Evolutionary conservation across 2,329 filamentous ascomycete species (phyloP), one percentile per base, ranked within the genome.

Genomic region (Phyllosticta citriasiana): DNA sequence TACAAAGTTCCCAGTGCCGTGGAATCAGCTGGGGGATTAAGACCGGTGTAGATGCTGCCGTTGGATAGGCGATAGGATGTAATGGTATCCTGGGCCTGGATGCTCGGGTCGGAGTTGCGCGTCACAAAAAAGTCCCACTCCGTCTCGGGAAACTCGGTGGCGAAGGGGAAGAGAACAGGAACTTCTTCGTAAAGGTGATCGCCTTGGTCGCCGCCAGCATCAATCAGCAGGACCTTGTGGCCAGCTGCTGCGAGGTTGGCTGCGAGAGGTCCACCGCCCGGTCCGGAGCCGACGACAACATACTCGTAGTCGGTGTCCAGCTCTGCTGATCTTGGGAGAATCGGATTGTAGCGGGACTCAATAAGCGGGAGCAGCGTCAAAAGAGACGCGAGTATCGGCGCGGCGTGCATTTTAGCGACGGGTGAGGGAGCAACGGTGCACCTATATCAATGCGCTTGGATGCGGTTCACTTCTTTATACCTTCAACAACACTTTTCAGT

Each of bases 41-140:
- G 70, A 12, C 84, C 83, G 16, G 78, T 80, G 66, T 85, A 85
- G 26, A 78, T 69, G 1, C 71, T 69, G 10, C 82, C 82, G 54
- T 79, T 71, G 0, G 79, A 74, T 0, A 80, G 81, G 10, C 77
- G 67, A 67, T 84, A 87, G 0, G 80, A 80, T 52, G 82, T 81
- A 57, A 76, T 74, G n/a, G 78, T 75, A 64, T 84, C 80, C 74
- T 87, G 86, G 65, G 73, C 70, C 53, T 82, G 72, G 14, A 47
- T 50, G 8, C 40, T 54, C 26, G 57, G 72, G 63, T 86, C 78
- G 10, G 77, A 74, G 66, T 85, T 86, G 69, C 87, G 84, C 54
- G 78, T 78, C 14, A 85, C 82, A 64, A 81, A 87, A 71, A 82
- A 87, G 69, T 85, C 80, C 84, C 84, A 87, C 54, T 77, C 73